Evolutionary conservation across 371 early-diverging fungal genomes (phyloP).

Genomic region (Synchytrium microbalum): DNA sequence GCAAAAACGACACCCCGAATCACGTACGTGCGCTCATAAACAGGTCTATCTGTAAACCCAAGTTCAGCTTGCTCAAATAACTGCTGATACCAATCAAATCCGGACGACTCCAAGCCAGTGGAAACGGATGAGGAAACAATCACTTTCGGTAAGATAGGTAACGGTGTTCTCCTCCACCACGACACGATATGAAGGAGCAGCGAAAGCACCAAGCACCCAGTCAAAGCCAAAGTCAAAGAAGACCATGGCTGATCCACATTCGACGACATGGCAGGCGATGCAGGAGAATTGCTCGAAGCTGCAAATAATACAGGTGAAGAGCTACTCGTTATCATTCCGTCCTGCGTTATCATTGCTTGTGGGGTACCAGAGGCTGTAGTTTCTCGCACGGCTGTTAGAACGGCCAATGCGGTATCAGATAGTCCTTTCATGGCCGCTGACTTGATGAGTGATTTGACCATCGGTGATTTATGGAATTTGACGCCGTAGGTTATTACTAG

Average conservation of each 20-base stretch:
- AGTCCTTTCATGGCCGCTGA: slow-evolving; percentile 23
- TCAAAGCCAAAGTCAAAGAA: background rate
- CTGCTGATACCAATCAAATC: background rate
- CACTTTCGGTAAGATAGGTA: background rate
- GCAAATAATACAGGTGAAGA: no score
- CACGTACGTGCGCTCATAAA: background rate
- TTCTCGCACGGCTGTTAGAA: background rate
- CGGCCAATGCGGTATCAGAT: slow-evolving; percentile 1
- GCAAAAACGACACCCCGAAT: no score
- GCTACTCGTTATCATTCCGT: background rate
- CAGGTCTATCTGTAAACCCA: background rate
- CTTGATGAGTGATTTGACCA: slow-evolving; percentile 35
- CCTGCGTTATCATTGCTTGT: no score
- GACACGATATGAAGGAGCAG: background rate
- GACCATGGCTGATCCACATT: no score
- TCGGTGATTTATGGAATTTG: slow-evolving; percentile 26
- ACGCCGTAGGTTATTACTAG: slow-evolving; percentile 25
- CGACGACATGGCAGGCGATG: no score
- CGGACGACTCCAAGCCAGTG: background rate
- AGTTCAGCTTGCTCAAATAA: background rate
- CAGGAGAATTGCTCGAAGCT: no score
- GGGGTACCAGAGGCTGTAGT: background rate
- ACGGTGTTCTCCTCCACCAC: background rate
- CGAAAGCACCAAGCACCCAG: background rate
- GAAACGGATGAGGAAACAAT: background rate